Evolutionary conservation across 257 asterid species (phyloP).

Genomic region (Orobanche coerulescens): DNA sequence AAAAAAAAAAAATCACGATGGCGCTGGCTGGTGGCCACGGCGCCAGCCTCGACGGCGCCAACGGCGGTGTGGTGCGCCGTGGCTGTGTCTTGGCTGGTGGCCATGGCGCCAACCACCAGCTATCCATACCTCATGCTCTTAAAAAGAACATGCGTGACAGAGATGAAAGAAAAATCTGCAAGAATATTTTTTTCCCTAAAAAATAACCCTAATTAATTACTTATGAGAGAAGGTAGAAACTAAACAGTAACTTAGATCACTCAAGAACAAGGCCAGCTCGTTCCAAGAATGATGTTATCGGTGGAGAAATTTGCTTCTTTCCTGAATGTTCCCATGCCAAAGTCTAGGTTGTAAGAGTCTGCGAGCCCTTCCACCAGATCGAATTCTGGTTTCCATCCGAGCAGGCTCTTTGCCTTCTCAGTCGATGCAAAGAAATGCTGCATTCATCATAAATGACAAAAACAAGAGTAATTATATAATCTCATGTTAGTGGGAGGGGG

Average conservation of each 20-base stretch:
- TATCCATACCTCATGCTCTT: too few relatives aligned
- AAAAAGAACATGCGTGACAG: neutral
- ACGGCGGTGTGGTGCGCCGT: too few relatives aligned
- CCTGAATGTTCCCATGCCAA: constrained; percentile 86
- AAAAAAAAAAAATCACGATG: too few relatives aligned
- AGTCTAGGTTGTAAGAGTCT: constrained; percentile 90
- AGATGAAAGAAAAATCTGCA: neutral
- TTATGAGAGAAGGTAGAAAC: neutral
- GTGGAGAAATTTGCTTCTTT: constrained; percentile 93
- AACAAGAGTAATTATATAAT: neutral
- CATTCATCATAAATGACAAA: constrained; percentile 16
- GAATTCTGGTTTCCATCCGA: constrained; percentile 73
- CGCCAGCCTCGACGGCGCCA: too few relatives aligned
- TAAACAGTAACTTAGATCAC: neutral
- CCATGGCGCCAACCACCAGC: too few relatives aligned
- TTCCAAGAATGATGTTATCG: constrained; percentile 85
- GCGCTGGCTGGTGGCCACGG: too few relatives aligned
- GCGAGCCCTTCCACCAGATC: constrained; percentile 73
- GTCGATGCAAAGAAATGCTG: constrained; percentile 96
- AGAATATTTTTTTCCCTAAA: neutral
- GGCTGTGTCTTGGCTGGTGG: too few relatives aligned
- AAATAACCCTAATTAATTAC: neutral
- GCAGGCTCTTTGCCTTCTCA: constrained; percentile 82
- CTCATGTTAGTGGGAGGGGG: neutral
- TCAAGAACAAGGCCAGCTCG: constrained; percentile 56